Evolutionary conservation across 805 yeast genomes (phyloP), one percentile per base, ranked within the genome.

Genomic region (Metschnikowia henanensis): DNA sequence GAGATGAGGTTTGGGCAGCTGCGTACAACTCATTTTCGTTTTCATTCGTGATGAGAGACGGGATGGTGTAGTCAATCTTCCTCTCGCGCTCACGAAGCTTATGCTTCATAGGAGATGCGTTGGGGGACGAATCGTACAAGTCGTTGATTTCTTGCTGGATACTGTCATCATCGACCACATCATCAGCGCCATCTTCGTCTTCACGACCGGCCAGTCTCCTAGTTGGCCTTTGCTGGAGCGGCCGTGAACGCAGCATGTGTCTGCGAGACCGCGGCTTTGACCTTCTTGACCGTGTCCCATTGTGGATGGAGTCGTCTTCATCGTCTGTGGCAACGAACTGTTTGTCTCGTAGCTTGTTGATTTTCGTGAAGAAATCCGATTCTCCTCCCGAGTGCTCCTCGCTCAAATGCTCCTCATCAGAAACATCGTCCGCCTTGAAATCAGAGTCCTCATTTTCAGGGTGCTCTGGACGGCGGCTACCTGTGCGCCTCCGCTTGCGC

Each of bases 41-140:
- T 39, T 75, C 80, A 42, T 65, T 66, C 18, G 72, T 52, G 3
- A 87, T 70, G 4, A 96, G 96, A 1, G 96, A 96, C 0, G 96
- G 92, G 8, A 90, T 72, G 12, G 83, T 77, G 60, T 90, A 90
- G 58, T 90, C 85, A 9, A 91, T 81, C 21, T 60, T 61, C 37
- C 82, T 81, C 15, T 62, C 66, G 44, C 90, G 80, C 49, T 67
- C 75, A 39, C 75, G 61, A 35, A 73, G 62, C 50, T 70, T 70
- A 46, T 70, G 75, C 37, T 63, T 64, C 26, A 67, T 52, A 1
- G 73, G 73, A 22, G 78, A 70, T 21, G 51, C 48, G 3, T 78
- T 75, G 2, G 87, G 82, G 12, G 83, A 80, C 3, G 83, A 72
- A 48, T 81, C 83, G 55, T 80, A 76, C 35, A 85, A 60, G 21